Base-by-base conservation (phyloP, 2,329 filamentous ascomycete genomes). In the Aschersonia sp. region DNA sequence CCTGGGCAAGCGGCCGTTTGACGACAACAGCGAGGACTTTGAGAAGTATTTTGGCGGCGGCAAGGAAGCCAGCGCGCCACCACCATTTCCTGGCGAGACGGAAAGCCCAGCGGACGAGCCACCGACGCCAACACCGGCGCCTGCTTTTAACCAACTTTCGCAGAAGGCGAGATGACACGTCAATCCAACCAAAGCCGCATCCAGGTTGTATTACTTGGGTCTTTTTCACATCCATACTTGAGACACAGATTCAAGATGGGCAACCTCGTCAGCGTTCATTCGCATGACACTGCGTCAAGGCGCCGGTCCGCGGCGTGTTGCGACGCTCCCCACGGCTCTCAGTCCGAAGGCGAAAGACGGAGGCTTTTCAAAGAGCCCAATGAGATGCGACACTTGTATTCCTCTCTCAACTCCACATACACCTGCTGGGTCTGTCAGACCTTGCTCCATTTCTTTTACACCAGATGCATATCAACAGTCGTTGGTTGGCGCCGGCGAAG, bases 1-100 rank as follows among this genome's bases (percentile, higher is more conserved):
- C 48, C 73, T 98, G 30, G 92, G 92, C 29, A 82, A 82, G 44
- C 72, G 92, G 54, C 87, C 88, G 10, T 97, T 85, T 58, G 82
- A 84, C 41, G 91, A 97, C 58, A 66, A 67, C 47, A 83, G 85
- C 58, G 89, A 97, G 59, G 89, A 97, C 59, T 97, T 98, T 66
- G 74, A 83, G 59, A 96, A 96, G 73, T 98, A 94, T 72, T 98
- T 98, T 65, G 77, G 82, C 56, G 77, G 75, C 50, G 71, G 68
- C 45, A 73, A 75, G 56, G 58, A 77, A 52, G 53, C 74, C 58
- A 76, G 74, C 56, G 71, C 78, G 12, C 78, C 82, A 48, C 73
- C 78, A 32, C 76, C 76, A 40, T 71, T 74, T 51, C 71, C 71
- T 29, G 60, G 63, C 41, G 68, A 66, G 55, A 67, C 71, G 30